These are phyloP conservation scores for Penicillium herquei DNA, from an alignment of 495 filamentous ascomycete species.

Conservation along the genomic window DNA sequence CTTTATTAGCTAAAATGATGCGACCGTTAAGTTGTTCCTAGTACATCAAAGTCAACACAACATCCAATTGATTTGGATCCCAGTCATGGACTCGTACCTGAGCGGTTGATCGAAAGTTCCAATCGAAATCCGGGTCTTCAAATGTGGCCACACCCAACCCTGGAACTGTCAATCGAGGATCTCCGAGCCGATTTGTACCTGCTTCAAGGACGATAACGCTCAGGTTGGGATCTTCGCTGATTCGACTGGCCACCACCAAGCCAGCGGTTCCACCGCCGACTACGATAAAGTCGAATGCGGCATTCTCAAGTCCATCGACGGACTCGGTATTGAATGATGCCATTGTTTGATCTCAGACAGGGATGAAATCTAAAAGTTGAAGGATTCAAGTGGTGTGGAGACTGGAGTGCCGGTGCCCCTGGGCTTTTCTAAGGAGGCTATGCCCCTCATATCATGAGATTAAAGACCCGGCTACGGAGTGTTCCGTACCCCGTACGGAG, in stretches of 20 bases:
- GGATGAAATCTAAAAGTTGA: neutral
- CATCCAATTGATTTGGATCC: too few species aligned
- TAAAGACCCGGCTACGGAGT: too few species aligned
- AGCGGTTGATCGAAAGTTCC: constrained; percentile 50
- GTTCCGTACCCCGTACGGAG: too few species aligned
- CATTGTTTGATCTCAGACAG: constrained; percentile 1
- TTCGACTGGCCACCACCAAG: constrained; percentile 45
- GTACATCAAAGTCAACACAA: neutral
- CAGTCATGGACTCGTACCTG: constrained; percentile 31
- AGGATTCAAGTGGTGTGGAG: neutral
- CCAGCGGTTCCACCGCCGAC: constrained; percentile 46
- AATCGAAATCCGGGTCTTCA: constrained; percentile 51
- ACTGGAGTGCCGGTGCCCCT: too few species aligned
- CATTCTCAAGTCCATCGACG: constrained; percentile 1
- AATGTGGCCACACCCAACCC: constrained; percentile 37
- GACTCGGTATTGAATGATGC: constrained; percentile 12
- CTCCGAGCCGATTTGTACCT: constrained; percentile 41
- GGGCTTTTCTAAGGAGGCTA: too few species aligned
- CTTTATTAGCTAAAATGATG: constrained; percentile 27
- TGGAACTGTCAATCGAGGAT: constrained; percentile 42
- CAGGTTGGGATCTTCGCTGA: constrained; percentile 42
- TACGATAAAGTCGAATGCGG: constrained; percentile 15
- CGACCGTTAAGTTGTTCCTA: constrained; percentile 27
- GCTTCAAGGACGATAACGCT: constrained; percentile 55
- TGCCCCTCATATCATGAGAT: too few species aligned